Evolutionary conservation across 352 stramenopile genomes (phyloP).

Genomic region (Pythium brachiatum): DNA sequence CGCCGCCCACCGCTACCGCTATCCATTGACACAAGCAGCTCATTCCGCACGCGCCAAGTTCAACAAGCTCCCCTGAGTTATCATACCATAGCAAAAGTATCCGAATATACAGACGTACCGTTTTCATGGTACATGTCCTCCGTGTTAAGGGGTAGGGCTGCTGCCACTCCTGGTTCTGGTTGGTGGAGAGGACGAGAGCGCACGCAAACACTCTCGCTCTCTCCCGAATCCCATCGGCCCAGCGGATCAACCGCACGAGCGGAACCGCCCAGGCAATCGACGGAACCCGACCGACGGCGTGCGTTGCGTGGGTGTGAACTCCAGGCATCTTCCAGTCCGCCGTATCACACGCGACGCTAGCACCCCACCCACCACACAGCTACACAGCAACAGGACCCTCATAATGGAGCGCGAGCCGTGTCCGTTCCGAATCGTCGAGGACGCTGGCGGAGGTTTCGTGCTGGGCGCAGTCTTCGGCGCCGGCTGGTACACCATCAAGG

Average conservation of each 20-base stretch:
- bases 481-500: conserved; percentile 97
- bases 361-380: conserved; percentile 1
- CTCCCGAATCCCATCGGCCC: neutral
- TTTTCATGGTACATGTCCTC: neutral
- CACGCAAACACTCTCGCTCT: conserved; percentile 20
- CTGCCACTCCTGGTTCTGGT: conserved; percentile 10
- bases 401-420: conserved; percentile 92
- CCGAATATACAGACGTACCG: conserved; percentile 2
- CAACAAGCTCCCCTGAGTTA: neutral
- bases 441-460: conserved; percentile 97
- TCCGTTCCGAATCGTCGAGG: conserved; percentile 98
- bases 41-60: neutral
- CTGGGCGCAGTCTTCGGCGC: conserved; percentile 95
- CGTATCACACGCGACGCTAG: neutral
- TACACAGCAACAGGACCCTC: neutral
- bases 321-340: neutral
- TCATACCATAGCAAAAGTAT: conserved; percentile 8
- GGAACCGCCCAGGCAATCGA: too few relatives aligned
- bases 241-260: conserved; percentile 7
- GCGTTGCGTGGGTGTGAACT: too few relatives aligned
- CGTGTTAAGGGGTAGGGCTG: neutral
- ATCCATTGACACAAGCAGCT: neutral
- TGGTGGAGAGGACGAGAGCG: conserved; percentile 25
- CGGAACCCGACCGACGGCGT: neutral
- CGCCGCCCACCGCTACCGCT: neutral